Conservation (phyloP, 306 rosid species). For the Prunus mira region DNA sequence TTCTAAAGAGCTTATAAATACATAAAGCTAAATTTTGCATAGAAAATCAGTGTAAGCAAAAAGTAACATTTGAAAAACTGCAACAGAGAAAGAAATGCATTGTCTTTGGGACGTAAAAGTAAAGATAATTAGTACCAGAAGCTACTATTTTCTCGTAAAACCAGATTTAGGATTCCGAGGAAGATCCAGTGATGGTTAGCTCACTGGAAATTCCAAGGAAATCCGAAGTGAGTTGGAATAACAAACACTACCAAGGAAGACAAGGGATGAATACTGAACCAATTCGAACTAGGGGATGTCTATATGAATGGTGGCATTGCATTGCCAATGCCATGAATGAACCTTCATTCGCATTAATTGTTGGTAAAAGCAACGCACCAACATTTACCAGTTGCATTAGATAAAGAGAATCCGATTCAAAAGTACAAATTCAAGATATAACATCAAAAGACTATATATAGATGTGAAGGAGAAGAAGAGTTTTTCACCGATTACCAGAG, state of each 20-base stretch:
- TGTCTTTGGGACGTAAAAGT: neutral
- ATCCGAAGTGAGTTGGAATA: neutral
- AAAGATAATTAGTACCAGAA: neutral
- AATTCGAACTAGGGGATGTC: neutral
- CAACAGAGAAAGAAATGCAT: neutral
- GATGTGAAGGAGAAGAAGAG: neutral
- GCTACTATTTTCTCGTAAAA: neutral
- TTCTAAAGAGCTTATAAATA: neutral
- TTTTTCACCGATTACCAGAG: slow-evolving; percentile 14
- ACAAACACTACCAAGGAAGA: neutral
- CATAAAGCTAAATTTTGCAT: neutral
- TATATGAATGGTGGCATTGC: neutral
- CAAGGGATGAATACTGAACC: neutral
- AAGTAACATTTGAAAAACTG: neutral
- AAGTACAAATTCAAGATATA: slow-evolving; percentile 2
- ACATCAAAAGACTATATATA: neutral
- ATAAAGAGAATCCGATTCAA: neutral
- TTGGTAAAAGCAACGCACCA: neutral
- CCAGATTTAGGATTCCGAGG: neutral
- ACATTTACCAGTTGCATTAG: neutral
- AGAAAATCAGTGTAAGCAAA: neutral
- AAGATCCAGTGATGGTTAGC: neutral
- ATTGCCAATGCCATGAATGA: neutral
- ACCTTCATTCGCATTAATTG: neutral
- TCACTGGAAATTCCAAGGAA: neutral